Conservation (phyloP, 1,284 basidiomycete genomes). For the Flammula alnicola region DNA sequence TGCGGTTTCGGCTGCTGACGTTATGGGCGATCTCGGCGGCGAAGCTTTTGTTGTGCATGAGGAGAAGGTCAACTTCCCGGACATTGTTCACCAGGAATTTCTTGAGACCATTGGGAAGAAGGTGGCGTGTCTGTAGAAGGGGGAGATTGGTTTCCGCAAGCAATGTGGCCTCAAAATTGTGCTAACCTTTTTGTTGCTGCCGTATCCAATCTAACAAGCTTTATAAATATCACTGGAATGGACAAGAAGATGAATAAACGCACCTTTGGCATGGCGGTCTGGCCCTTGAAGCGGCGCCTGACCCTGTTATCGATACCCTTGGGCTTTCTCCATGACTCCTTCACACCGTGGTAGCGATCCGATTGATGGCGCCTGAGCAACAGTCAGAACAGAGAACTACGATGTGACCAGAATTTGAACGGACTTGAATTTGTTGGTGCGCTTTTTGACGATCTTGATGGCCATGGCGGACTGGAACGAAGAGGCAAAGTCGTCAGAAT, state of each 20-base stretch:
- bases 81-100: constrained; percentile 94
- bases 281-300: constrained; percentile 95
- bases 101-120: constrained; percentile 93
- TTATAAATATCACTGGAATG: constrained; percentile 10
- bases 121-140: constrained; percentile 79
- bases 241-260: constrained; percentile 30
- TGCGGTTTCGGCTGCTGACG: constrained; percentile 96
- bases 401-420: constrained; percentile 33
- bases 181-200: constrained; percentile 78
- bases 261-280: constrained; percentile 93
- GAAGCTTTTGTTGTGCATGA: constrained; percentile 98
- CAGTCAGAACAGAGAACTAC: constrained; percentile 19
- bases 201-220: constrained; percentile 73
- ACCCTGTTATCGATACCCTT: constrained; percentile 98
- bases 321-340: constrained; percentile 97
- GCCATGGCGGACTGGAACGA: constrained; percentile 66
- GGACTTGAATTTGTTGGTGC: constrained; percentile 93
- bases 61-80: constrained; percentile 88
- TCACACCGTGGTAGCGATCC: constrained; percentile 93
- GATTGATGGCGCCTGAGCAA: constrained; percentile 89
- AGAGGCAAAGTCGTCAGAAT: constrained; percentile 22
- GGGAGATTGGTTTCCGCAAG: not conserved
- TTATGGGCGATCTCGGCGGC: constrained; percentile 98
- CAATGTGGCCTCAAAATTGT: not conserved
- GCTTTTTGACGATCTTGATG: constrained; percentile 94